Conservation (phyloP, 225 moss, liverwort and hornwort genomes). For the Straminergon stramineum region DNA sequence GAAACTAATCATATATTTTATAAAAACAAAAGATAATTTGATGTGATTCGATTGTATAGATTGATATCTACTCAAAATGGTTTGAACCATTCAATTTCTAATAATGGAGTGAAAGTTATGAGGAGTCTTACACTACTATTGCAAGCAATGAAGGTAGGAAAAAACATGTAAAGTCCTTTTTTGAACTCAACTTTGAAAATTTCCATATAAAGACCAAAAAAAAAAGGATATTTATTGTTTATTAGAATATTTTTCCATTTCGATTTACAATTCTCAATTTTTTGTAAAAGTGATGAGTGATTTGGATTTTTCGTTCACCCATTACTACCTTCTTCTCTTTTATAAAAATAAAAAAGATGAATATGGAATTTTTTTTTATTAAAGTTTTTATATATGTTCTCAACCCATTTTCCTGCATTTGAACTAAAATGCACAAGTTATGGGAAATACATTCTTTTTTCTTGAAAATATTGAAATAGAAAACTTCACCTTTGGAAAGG, state of each 20-base stretch:
- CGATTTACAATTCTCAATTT: neutral
- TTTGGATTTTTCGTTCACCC: neutral
- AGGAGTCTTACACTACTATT: neutral
- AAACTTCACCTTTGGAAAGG: neutral
- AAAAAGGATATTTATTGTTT: too few relatives aligned
- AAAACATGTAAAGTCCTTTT: neutral
- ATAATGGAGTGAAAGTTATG: neutral
- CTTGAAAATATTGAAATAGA: neutral
- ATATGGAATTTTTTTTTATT: neutral
- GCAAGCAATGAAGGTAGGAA: neutral
- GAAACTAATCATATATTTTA: neutral
- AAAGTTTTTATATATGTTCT: neutral
- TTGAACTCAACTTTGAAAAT: neutral
- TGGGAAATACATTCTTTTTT: neutral
- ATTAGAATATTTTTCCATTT: neutral
- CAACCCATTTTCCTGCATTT: neutral
- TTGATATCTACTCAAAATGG: neutral
- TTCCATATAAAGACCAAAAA: too few relatives aligned
- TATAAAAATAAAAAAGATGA: neutral
- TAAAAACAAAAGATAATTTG: neutral
- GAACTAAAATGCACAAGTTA: accelerated
- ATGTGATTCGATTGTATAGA: neutral
- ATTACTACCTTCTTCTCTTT: neutral
- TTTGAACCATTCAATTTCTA: neutral
- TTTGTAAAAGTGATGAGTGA: neutral